Conservation (phyloP, 495 filamentous ascomycete genomes). For the Xylaria sp. region DNA sequence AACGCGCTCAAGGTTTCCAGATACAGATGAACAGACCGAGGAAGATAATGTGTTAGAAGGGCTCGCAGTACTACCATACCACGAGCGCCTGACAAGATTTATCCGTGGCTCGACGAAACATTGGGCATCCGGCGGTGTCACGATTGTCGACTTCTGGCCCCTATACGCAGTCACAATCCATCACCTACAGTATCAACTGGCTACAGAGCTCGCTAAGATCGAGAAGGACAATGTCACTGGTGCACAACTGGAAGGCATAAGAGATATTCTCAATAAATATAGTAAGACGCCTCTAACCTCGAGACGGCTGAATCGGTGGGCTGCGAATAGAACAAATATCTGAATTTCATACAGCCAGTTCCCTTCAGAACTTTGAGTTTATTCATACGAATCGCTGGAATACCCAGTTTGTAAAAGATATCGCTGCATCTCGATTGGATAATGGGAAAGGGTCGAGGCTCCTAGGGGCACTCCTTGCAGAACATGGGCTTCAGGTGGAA, state of each 20-base stretch:
- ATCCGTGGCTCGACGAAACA: neutral
- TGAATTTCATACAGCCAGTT: neutral
- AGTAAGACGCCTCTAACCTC: neutral
- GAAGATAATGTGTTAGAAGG: neutral
- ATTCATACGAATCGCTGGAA: slow-evolving; percentile 3
- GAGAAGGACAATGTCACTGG: neutral
- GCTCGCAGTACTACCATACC: neutral
- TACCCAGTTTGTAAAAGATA: neutral
- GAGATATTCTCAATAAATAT: neutral
- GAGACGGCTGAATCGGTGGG: too few relatives aligned
- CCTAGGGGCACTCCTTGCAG: neutral
- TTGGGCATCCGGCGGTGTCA: neutral
- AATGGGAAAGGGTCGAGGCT: slow-evolving; percentile 1
- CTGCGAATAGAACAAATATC: neutral
- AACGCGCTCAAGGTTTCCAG: neutral
- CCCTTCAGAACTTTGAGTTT: slow-evolving; percentile 3
- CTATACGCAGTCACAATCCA: neutral
- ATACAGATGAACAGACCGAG: neutral
- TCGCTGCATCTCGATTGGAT: neutral
- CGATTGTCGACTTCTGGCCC: slow-evolving; percentile 1
- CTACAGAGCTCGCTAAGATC: neutral
- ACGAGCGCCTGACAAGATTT: neutral
- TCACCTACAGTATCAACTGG: neutral
- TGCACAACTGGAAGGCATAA: neutral
- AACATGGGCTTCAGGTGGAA: neutral